Evolutionary conservation across 768 basidiomycete species (phyloP), one percentile per base, ranked within the genome.

Genomic region (Mycena maculata): DNA sequence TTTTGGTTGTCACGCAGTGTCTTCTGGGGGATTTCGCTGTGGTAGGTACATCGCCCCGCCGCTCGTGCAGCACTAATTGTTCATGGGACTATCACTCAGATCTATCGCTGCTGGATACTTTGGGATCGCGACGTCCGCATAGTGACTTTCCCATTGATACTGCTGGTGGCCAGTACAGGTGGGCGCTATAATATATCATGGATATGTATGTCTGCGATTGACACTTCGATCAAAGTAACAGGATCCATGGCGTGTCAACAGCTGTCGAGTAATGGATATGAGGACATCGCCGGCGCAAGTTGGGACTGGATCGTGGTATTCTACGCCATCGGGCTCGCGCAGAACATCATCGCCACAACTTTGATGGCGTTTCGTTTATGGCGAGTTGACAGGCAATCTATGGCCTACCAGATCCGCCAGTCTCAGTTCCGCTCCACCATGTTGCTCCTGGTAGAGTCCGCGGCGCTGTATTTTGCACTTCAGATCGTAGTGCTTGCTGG

Each of bases 91-190:
- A 36, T 7, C 33, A 13, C 33, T 11, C 38, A 55, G 53, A 55
- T 55, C 8, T 56, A 56, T 13, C 54, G 54, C 23, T 56, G 54
- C 27, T 56, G 54, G 54, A 30, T 56, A 10, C 54, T 56, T 10
- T 56, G 54, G 54, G 54, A 56, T 23, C 54, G 54, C 54, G 25
- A 28, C 31, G 6, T 25, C 18, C 38, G 54, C 7, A n/a, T 42
- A 23, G 27, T 42, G 2, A 20, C 25, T 3, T 18, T 41, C 6
- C 38, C 54, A 6, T 22, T 56, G 10, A 25, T 56, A 2, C 25
- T 56, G 6, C 39, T 56, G 23, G 39, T 22, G 6, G 54, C 23
- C n/a, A n/a, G n/a, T n/a, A n/a, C n/a, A n/a, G n/a, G n/a, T n/a
- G n/a, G n/a, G n/a, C n/a, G n/a, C n/a, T n/a, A n/a, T n/a, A n/a